Percentiles rank a stretch among this genome's conserved stretches.
phyloP scores from a whole-genome alignment of 2,329 filamentous ascomycete genomes.

The Botrytis cinerea region DNA sequence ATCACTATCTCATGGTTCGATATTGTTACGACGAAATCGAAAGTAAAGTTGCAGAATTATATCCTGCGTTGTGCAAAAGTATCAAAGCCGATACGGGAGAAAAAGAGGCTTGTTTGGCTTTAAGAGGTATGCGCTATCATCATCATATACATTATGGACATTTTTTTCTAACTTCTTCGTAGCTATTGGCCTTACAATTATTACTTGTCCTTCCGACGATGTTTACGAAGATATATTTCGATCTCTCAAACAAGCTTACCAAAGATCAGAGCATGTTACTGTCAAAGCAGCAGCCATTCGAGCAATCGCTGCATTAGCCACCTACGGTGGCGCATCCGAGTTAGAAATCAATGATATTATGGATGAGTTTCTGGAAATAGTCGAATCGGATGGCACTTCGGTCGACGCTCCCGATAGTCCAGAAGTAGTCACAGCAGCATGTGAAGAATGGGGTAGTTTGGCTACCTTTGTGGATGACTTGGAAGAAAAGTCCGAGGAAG shows the following conservation, averaged over 20 bases:
- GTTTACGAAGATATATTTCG: conserved; percentile 60
- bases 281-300: conserved; percentile 69
- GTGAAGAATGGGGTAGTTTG: conserved; percentile 70
- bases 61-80: conserved; percentile 62
- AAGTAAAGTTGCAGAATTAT: conserved; percentile 54
- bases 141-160: neutral
- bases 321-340: conserved; percentile 66
- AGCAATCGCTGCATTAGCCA: conserved; percentile 59
- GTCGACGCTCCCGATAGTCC: conserved; percentile 63
- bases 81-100: conserved; percentile 63
- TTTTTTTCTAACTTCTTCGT: conserved; percentile 13
- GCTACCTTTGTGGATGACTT: conserved; percentile 67
- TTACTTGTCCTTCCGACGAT: conserved; percentile 61
- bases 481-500: conserved; percentile 62
- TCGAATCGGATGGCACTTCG: conserved; percentile 66
- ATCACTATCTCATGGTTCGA: conserved; percentile 60
- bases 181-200: conserved; percentile 63
- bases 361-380: conserved; percentile 66
- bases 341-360: conserved; percentile 64
- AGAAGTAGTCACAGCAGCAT: conserved; percentile 62
- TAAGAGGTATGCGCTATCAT: conserved; percentile 50
- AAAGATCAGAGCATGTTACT: conserved; percentile 56
- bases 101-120: conserved; percentile 61
- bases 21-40: conserved; percentile 63
- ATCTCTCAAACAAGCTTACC: conserved; percentile 59